Percentiles rank a stretch among this genome's conserved stretches.
phyloP scores from a whole-genome alignment of 1,284 basidiomycete genomes.

The Ustilago hordei region DNA sequence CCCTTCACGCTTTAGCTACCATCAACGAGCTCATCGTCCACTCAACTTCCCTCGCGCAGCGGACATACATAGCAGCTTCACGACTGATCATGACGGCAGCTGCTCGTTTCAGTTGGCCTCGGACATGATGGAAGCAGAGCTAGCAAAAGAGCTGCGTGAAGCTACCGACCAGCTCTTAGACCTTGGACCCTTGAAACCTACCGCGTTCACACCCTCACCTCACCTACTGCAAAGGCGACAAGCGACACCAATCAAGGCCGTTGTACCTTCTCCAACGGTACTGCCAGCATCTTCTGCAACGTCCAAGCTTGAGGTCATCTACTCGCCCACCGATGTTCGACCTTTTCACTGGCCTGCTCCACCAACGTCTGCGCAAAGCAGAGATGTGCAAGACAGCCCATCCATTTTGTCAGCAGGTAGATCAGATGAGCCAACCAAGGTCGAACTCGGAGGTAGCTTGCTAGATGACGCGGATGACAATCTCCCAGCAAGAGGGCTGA shows the following conservation, averaged over 20 bases:
- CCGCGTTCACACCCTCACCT: conserved; percentile 15
- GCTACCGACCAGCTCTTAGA: conserved; percentile 52
- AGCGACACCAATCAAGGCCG: not conserved
- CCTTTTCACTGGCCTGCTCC: conserved; percentile 39
- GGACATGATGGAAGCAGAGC: conserved; percentile 36
- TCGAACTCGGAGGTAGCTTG: conserved; percentile 11
- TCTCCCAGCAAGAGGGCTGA: conserved; percentile 31
- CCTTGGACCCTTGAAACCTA: conserved; percentile 18
- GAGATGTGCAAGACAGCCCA: conserved; percentile 2
- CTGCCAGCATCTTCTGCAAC: conserved; percentile 18
- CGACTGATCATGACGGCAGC: not conserved
- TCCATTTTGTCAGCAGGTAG: not conserved
- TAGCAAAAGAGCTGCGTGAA: conserved; percentile 50
- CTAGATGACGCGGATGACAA: conserved; percentile 37
- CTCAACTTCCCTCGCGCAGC: not conserved
- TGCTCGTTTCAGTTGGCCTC: no score
- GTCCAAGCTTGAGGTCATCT: conserved; percentile 37
- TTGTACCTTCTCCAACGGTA: not conserved
- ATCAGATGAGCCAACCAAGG: conserved; percentile 15
- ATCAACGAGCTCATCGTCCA: not conserved
- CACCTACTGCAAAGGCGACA: conserved; percentile 12
- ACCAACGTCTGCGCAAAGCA: not conserved
- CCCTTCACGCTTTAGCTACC: not conserved
- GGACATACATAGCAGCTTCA: not conserved
- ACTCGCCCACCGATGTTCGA: conserved; percentile 44